phyloP scores from a whole-genome alignment of 78 protist genomes.

The Monosiga brevicollis region DNA sequence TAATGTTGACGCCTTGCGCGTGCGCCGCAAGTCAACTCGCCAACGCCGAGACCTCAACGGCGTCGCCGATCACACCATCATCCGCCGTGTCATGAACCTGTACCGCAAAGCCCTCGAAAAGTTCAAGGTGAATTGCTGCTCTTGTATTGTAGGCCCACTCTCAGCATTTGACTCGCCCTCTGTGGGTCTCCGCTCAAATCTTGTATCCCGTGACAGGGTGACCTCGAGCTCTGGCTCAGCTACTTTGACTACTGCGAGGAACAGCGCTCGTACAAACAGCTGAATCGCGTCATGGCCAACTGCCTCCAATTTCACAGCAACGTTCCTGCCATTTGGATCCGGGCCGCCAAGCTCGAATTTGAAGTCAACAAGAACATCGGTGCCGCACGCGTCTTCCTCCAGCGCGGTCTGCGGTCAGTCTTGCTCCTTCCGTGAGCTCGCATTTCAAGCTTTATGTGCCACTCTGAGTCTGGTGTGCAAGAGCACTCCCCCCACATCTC shows the following conservation, averaged over 20 bases:
- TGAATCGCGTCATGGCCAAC: neutral
- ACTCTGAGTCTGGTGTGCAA: neutral
- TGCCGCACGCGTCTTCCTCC: conserved; percentile 33
- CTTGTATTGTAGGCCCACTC: no score
- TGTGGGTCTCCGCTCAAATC: neutral
- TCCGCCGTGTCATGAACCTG: conserved; percentile 31
- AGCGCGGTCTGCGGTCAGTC: conserved; percentile 35
- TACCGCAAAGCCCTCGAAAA: conserved; percentile 17
- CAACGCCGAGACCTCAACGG: no score
- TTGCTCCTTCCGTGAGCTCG: no score
- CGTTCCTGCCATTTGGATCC: conserved; percentile 25
- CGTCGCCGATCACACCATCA: neutral
- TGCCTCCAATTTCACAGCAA: conserved; percentile 28
- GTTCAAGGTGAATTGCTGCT: neutral
- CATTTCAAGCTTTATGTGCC: neutral
- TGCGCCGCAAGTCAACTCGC: no score
- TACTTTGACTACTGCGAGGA: conserved; percentile 14
- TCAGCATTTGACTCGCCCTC: neutral
- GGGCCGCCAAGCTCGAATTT: conserved; percentile 37
- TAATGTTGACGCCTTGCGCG: no score
- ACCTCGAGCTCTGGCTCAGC: conserved; percentile 32
- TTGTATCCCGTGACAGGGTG: no score
- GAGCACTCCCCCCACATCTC: neutral
- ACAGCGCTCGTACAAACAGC: neutral
- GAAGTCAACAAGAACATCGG: conserved; percentile 12